Evolutionary conservation across 2,329 filamentous ascomycete genomes (phyloP).

Genomic region (Chaetoscypha palmicola): DNA sequence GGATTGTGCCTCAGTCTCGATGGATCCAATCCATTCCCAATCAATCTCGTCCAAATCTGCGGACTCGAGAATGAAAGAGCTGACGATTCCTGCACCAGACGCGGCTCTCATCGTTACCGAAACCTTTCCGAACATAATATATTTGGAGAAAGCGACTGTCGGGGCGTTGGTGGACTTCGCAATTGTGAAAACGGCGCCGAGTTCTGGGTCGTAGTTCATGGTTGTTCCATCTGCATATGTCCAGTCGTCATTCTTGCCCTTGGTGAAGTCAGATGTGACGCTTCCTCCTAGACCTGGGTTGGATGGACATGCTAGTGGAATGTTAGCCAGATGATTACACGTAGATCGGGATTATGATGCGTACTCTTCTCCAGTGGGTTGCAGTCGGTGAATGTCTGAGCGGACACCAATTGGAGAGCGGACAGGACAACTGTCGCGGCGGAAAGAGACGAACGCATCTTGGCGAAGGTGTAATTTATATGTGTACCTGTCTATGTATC

Average conservation of each 20-base stretch:
- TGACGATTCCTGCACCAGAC: slow-evolving; percentile 42
- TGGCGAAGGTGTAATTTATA: slow-evolving; percentile 4
- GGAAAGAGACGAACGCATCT: slow-evolving; percentile 21
- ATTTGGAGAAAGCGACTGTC: slow-evolving; percentile 38
- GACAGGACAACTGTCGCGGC: slow-evolving; percentile 18
- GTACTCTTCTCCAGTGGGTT: slow-evolving; percentile 36
- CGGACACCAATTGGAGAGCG: slow-evolving; percentile 24
- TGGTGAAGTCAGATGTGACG: slow-evolving; percentile 38
- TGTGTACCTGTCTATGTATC: background rate
- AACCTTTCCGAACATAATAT: slow-evolving; percentile 47
- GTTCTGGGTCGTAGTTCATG: slow-evolving; percentile 32
- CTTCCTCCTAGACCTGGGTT: slow-evolving; percentile 36
- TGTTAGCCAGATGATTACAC: slow-evolving; percentile 17
- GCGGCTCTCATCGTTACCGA: slow-evolving; percentile 41
- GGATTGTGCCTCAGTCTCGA: slow-evolving; percentile 35
- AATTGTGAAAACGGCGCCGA: slow-evolving; percentile 45
- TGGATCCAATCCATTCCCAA: slow-evolving; percentile 37
- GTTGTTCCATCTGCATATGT: slow-evolving; percentile 43
- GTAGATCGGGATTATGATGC: slow-evolving; percentile 6
- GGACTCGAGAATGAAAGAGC: slow-evolving; percentile 43
- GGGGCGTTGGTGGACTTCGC: slow-evolving; percentile 41
- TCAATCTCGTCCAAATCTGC: slow-evolving; percentile 48
- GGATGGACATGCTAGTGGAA: slow-evolving; percentile 33
- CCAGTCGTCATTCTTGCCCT: slow-evolving; percentile 43
- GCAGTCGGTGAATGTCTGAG: slow-evolving; percentile 40